Base-by-base conservation (phyloP, 2,329 filamentous ascomycete species). In the Fusarium setosum region DNA sequence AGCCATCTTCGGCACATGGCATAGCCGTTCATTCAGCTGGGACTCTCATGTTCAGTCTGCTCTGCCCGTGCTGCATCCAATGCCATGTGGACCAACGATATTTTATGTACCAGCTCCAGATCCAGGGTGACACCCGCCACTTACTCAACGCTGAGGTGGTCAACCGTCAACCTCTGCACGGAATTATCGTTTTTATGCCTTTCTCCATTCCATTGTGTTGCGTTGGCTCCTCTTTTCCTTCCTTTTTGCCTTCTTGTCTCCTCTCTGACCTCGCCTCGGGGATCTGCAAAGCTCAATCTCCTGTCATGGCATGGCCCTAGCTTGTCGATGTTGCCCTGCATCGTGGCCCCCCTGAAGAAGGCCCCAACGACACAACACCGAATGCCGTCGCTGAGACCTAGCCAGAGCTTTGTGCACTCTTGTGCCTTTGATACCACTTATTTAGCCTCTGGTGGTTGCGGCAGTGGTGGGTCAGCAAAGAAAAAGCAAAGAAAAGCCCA, bases 391-490 rank as follows among this genome's bases (percentile, higher is more conserved):
- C 5, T 29, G 18, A 53, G 49, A 20, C 45, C n/a, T 13, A 45
- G 12, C n/a, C n/a, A n/a, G 31, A 47, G 42, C 20, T 52, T 41
- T 52, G 34, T 41, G 49, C 49, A 26, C 50, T 54, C 38, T 54
- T 54, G 26, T 42, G 37, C 49, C 34, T 41, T 42, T 54, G 50
- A 54, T 54, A 32, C 35, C 23, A 51, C 49, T 52, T 41, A 49
- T 37, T 59, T 47, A 53, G 56, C 47, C 47, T 51, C 13, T 65
- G 62, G 62, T 59, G 34, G 40, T 56, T 59, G 59, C 49, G 48
- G 61, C 54, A 55, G 49, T 47, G 60, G 56, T 67, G 64, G 64
- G 31, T 48, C 38, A 49, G 56, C 44, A 31, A 20, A 41, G 34
- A 44, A 44, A 58, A 44, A 38, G 45, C 42, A 51, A 23, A 24